These are phyloP conservation scores for Manihot esculenta DNA, from an alignment of 441 rosid species.

Conservation along the genomic window DNA sequence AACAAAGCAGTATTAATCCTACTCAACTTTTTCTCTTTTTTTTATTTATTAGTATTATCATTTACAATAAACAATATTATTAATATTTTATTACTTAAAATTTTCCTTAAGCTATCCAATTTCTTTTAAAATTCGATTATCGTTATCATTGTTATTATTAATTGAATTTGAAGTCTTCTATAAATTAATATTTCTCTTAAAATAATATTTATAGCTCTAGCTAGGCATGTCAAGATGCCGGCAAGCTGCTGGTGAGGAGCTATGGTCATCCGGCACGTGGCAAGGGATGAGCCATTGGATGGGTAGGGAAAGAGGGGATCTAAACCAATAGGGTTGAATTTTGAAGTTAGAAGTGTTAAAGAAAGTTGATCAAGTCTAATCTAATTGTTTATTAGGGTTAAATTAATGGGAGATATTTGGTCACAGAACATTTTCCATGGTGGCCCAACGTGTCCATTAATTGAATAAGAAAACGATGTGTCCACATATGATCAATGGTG, in stretches of 20 bases:
- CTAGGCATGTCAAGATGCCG: not conserved
- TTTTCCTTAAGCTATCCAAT: too few species aligned
- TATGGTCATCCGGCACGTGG: not conserved
- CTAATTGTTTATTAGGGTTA: not conserved
- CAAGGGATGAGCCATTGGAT: not conserved
- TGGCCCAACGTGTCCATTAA: too few species aligned
- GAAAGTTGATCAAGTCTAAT: not conserved
- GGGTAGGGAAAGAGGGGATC: not conserved
- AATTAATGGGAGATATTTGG: constrained; percentile 9
- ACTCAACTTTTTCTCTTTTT: too few species aligned
- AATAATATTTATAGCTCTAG: not conserved
- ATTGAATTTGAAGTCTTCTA: too few species aligned
- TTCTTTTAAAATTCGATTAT: too few species aligned
- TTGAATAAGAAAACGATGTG: too few species aligned
- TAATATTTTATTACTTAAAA: not conserved
- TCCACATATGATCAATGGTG: too few species aligned
- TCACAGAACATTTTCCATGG: constrained; percentile 17
- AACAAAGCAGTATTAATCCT: not conserved
- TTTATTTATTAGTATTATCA: too few species aligned
- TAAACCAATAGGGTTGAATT: not conserved
- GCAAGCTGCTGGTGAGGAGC: not conserved
- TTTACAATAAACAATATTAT: not conserved
- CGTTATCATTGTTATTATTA: too few species aligned
- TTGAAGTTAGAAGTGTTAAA: constrained; percentile 3
- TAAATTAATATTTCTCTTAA: too few species aligned